phyloP scores from a whole-genome alignment of 768 basidiomycete species.

The Boletus tomentosulus region DNA sequence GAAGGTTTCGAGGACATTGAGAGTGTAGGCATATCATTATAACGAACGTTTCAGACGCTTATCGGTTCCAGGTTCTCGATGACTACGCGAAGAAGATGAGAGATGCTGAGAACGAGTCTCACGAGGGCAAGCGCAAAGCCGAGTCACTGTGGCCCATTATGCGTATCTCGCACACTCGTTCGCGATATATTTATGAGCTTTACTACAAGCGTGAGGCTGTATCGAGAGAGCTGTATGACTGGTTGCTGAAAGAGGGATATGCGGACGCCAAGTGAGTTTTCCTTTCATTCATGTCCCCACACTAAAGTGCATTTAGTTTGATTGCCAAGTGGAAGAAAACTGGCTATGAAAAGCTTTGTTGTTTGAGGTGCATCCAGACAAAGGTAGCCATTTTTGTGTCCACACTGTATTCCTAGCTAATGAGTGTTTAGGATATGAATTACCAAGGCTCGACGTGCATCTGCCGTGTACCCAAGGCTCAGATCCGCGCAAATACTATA shows the following conservation, averaged over 20 bases:
- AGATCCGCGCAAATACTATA: slow-evolving; percentile 82
- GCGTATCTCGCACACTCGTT: slow-evolving; percentile 95
- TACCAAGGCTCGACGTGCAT: slow-evolving; percentile 98
- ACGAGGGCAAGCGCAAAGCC: slow-evolving; percentile 95
- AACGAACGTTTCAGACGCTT: background rate
- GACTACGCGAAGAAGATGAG: slow-evolving; percentile 99
- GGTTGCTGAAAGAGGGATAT: slow-evolving; percentile 96
- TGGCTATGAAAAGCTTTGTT: slow-evolving; percentile 98
- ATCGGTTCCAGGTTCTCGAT: slow-evolving; percentile 71
- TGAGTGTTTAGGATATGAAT: slow-evolving; percentile 82
- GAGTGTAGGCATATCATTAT: slow-evolving; percentile 40
- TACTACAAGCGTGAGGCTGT: slow-evolving; percentile 99
- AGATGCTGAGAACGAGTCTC: slow-evolving; percentile 96
- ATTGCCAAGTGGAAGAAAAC: slow-evolving; percentile 99
- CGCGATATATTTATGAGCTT: slow-evolving; percentile 95
- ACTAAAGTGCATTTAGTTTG: slow-evolving; percentile 47
- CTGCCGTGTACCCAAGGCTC: slow-evolving; percentile 94
- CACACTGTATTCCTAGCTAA: slow-evolving; percentile 10
- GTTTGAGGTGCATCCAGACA: slow-evolving; percentile 94
- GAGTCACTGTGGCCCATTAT: slow-evolving; percentile 97
- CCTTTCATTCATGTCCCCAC: background rate
- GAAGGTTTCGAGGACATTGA: slow-evolving; percentile 97
- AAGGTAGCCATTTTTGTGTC: slow-evolving; percentile 42
- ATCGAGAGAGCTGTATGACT: slow-evolving; percentile 90
- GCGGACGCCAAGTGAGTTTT: slow-evolving; percentile 86